Evolutionary conservation across 495 filamentous ascomycete genomes (phyloP).

Genomic region (Parachaetomium inaequale): DNA sequence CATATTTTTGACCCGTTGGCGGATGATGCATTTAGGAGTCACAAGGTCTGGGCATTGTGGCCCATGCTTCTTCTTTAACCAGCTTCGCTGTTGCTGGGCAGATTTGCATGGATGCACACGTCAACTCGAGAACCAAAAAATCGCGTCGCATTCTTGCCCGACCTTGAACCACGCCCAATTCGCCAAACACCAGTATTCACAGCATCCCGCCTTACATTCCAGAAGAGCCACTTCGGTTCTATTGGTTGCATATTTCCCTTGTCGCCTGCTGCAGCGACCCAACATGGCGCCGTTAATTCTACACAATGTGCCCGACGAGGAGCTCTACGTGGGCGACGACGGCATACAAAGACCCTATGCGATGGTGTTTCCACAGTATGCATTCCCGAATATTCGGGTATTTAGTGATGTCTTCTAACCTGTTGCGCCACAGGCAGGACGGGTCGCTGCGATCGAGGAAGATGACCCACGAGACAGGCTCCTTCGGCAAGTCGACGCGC

Average conservation of each 20-base stretch:
- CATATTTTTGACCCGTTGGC: neutral
- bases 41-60: neutral
- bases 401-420: neutral
- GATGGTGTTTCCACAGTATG: slow-evolving; percentile 54
- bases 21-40: neutral
- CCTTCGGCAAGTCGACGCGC: slow-evolving; percentile 55
- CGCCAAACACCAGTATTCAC: neutral
- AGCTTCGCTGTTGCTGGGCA: slow-evolving; percentile 11
- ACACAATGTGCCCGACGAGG: slow-evolving; percentile 58
- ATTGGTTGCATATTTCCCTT: slow-evolving; percentile 5
- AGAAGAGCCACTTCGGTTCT: neutral
- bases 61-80: neutral
- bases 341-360: slow-evolving; percentile 54
- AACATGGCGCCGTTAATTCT: slow-evolving; percentile 55
- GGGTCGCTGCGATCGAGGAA: slow-evolving; percentile 39
- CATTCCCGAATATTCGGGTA: neutral
- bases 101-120: neutral
- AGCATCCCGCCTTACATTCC: neutral
- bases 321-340: slow-evolving; percentile 55
- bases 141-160: slow-evolving; percentile 26
- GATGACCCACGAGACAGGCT: slow-evolving; percentile 48
- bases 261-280: slow-evolving; percentile 4
- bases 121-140: slow-evolving; percentile 7
- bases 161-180: neutral
- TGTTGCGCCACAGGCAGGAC: slow-evolving; percentile 35